These are phyloP conservation scores for Exsudoporus frostii DNA, from an alignment of 768 basidiomycete species.

Conservation along the genomic window DNA sequence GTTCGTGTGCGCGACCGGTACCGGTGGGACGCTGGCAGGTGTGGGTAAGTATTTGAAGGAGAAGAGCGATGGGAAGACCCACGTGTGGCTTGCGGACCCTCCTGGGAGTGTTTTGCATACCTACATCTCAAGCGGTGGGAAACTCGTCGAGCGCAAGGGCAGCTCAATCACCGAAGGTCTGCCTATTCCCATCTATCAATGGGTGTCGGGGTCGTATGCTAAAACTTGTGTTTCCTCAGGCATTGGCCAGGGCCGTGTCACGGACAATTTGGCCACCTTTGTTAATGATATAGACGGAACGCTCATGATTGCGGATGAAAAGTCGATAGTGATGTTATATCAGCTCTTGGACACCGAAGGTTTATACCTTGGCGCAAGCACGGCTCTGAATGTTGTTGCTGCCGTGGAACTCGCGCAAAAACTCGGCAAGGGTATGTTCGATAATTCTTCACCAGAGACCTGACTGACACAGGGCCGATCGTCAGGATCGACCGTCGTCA, in stretches of 20 bases:
- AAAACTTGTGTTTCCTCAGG: conserved; percentile 43
- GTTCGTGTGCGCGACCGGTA: conserved; percentile 95
- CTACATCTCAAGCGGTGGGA: conserved; percentile 77
- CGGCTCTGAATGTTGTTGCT: conserved; percentile 92
- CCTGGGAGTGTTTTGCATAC: conserved; percentile 91
- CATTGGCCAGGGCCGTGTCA: conserved; percentile 96
- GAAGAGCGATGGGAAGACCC: conserved; percentile 69
- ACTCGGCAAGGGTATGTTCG: conserved; percentile 68
- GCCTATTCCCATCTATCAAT: not conserved
- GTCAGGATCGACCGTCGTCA: conserved; percentile 78
- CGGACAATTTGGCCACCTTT: conserved; percentile 84
- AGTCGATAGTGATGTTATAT: conserved; percentile 92
- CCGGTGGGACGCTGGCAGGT: conserved; percentile 94
- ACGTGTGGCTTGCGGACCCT: conserved; percentile 95
- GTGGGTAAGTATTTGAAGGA: conserved; percentile 82
- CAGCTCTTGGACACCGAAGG: conserved; percentile 90
- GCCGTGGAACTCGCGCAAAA: conserved; percentile 84
- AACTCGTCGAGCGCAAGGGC: conserved; percentile 72
- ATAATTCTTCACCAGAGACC: not conserved
- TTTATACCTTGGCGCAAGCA: conserved; percentile 90
- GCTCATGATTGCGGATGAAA: conserved; percentile 80
- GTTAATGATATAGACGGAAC: conserved; percentile 78
- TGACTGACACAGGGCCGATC: not conserved
- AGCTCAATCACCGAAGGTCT: conserved; percentile 90
- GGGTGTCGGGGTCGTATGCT: not conserved